phyloP scores from a whole-genome alignment of 129 eudicot species.

The Arctium minus region DNA sequence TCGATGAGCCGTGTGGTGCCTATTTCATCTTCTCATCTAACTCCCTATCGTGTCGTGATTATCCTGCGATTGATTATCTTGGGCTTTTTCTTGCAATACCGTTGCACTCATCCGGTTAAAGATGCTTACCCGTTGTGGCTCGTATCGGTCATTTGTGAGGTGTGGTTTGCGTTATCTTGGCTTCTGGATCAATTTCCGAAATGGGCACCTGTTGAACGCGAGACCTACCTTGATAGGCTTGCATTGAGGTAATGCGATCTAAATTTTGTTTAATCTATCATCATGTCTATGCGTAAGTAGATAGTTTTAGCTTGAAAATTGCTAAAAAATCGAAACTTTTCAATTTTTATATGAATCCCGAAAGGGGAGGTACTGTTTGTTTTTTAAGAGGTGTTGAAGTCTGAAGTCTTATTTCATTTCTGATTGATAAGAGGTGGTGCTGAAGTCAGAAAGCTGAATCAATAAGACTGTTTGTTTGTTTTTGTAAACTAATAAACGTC shows the following conservation, averaged over 20 bases:
- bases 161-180: slow-evolving; percentile 91
- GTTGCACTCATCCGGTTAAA: slow-evolving; percentile 73
- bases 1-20: slow-evolving; percentile 86
- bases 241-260: slow-evolving; percentile 47
- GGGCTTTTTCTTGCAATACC: slow-evolving; percentile 81
- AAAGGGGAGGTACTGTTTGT: no score
- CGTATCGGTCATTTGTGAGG: slow-evolving; percentile 76
- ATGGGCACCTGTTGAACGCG: slow-evolving; percentile 81
- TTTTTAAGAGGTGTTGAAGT: no score
- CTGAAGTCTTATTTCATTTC: no score
- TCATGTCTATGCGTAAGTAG: background rate
- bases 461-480: no score
- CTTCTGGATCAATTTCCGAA: slow-evolving; percentile 88
- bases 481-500: no score
- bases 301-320: background rate
- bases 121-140: slow-evolving; percentile 90
- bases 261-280: background rate
- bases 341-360: no score
- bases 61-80: slow-evolving; percentile 63
- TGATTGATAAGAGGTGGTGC: no score
- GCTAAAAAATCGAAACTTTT: background rate
- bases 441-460: no score
- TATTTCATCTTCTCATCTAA: slow-evolving; percentile 58
- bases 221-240: slow-evolving; percentile 79
- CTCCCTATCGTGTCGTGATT: slow-evolving; percentile 76